Conservation (phyloP, 495 filamentous ascomycete genomes). For the Xylaria castorea region DNA sequence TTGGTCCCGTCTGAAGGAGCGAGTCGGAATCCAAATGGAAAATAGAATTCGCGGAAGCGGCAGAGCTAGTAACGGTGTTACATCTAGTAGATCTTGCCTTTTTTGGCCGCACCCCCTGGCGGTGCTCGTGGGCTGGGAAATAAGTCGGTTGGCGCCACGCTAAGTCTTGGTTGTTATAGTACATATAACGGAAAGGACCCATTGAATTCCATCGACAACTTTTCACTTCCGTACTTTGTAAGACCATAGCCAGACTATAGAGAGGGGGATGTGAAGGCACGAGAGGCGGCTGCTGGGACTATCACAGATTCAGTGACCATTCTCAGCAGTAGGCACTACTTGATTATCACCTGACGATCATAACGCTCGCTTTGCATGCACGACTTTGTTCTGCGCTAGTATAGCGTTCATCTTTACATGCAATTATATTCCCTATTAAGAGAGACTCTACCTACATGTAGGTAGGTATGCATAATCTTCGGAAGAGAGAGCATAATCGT, state of each 20-base stretch:
- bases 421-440: too few species aligned
- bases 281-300: too few species aligned
- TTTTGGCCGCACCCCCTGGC: neutral
- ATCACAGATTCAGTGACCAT: too few species aligned
- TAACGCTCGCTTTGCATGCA: neutral
- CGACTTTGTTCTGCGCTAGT: too few species aligned
- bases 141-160: neutral
- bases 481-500: too few species aligned
- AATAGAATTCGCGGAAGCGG: neutral
- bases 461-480: too few species aligned
- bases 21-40: neutral
- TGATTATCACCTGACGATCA: neutral
- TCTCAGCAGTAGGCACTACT: neutral
- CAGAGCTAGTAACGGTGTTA: neutral
- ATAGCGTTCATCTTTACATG: too few species aligned
- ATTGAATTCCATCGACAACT: neutral
- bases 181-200: neutral
- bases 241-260: neutral
- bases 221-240: neutral
- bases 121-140: neutral
- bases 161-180: too few species aligned
- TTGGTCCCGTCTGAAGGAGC: neutral
- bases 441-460: too few species aligned
- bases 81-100: neutral
- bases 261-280: too few species aligned